Conservation (phyloP, 2,329 filamentous ascomycete genomes). For the Septoria linicola region DNA sequence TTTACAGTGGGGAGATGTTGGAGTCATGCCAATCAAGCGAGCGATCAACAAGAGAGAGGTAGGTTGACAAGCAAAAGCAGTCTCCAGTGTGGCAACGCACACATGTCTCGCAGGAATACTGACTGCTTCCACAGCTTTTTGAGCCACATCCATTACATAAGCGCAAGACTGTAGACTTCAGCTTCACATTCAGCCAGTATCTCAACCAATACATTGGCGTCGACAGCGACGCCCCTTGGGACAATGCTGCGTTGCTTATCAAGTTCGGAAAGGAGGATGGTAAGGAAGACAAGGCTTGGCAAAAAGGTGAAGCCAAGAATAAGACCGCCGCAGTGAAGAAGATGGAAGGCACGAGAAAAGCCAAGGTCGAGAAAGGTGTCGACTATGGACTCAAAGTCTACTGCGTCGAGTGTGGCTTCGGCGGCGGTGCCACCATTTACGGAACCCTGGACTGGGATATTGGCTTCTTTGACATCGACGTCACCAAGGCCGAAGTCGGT, state of each 20-base stretch:
- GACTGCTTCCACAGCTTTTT: not conserved
- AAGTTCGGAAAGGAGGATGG: not conserved
- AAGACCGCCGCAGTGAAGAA: not conserved
- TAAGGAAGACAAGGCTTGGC: not conserved
- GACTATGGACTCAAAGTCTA: not conserved
- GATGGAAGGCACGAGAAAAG: not conserved
- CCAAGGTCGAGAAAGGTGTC: not conserved
- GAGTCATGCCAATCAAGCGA: not conserved
- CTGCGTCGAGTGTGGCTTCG: slow-evolving; percentile 4
- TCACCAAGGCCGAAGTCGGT: not conserved
- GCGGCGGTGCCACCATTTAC: not conserved
- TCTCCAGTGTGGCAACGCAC: not conserved
- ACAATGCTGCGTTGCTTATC: not conserved
- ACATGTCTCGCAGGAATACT: not conserved
- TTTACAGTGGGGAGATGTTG: not conserved
- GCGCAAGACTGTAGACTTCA: not conserved
- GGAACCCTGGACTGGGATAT: not conserved
- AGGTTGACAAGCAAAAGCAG: not conserved
- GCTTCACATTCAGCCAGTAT: not conserved
- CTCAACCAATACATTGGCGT: not conserved
- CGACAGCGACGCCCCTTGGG: not conserved
- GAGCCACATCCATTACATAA: not conserved
- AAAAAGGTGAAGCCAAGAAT: not conserved
- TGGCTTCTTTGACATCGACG: not conserved
- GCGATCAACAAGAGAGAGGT: not conserved